These are phyloP conservation scores for Tetradesmus obliquus DNA, from an alignment of 139 green algal genomes.

Conservation along the genomic window DNA sequence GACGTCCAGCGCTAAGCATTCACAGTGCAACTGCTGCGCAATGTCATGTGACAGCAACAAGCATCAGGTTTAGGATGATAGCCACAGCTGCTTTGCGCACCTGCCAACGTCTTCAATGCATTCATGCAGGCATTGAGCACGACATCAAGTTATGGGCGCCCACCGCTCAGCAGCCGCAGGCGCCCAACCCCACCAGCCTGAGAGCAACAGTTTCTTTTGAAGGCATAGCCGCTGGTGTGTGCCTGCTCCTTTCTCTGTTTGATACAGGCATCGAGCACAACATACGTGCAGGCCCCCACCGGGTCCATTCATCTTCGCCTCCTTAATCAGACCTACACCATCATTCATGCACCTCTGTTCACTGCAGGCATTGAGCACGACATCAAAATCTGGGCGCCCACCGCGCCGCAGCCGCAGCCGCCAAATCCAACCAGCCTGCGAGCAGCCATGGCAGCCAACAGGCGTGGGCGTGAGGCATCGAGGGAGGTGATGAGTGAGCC, in stretches of 20 bases:
- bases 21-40: not conserved
- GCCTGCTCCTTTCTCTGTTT: no score
- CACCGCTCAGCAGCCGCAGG: not conserved
- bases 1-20: no score
- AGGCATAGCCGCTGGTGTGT: no score
- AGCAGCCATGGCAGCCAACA: not conserved
- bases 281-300: no score
- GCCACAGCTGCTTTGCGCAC: not conserved
- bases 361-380: conserved; percentile 57
- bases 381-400: conserved; percentile 56
- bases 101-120: not conserved
- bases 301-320: no score
- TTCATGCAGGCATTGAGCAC: conserved; percentile 55
- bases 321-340: no score
- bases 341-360: no score
- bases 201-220: not conserved
- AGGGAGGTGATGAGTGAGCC: not conserved
- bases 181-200: not conserved
- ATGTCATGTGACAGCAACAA: not conserved
- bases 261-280: no score
- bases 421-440: not conserved
- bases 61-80: not conserved
- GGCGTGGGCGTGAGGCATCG: not conserved
- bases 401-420: not conserved
- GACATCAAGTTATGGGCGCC: conserved; percentile 61